These are phyloP conservation scores for Salvia splendens DNA, from an alignment of 257 asterid genomes.

Conservation along the genomic window DNA sequence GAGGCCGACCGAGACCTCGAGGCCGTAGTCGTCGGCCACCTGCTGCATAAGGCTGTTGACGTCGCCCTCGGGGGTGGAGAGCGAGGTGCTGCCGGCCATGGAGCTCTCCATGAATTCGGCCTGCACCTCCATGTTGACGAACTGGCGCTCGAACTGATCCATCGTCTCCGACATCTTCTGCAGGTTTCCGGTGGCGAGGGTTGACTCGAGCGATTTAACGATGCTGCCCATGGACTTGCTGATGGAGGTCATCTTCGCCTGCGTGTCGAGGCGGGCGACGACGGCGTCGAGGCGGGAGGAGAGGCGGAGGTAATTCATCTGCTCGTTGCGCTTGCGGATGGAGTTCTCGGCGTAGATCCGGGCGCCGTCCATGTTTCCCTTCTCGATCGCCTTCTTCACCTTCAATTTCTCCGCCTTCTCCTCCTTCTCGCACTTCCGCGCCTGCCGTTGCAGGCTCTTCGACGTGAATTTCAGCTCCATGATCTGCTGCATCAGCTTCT, in stretches of 20 bases:
- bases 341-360: conserved; percentile 98
- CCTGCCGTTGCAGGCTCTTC: conserved; percentile 80
- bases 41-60: conserved; percentile 93
- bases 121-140: conserved; percentile 98
- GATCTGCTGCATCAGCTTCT: conserved; percentile 87
- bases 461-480: conserved; percentile 95
- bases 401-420: conserved; percentile 89
- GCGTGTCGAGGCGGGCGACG: conserved; percentile 58
- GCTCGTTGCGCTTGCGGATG: conserved; percentile 93
- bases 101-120: conserved; percentile 99
- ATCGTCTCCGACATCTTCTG: conserved; percentile 99
- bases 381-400: conserved; percentile 95
- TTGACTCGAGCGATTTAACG: conserved; percentile 83
- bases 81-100: conserved; percentile 96
- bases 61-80: conserved; percentile 91
- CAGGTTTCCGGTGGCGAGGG: conserved; percentile 79
- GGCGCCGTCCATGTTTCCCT: conserved; percentile 98
- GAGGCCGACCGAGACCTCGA: conserved; percentile 62
- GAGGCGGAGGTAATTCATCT: conserved; percentile 93
- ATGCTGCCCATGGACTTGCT: conserved; percentile 85
- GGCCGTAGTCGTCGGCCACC: conserved; percentile 96
- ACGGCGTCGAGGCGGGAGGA: conserved; percentile 88
- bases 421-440: conserved; percentile 92
- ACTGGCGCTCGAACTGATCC: conserved; percentile 92
- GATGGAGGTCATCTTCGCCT: conserved; percentile 85